Evolutionary conservation across 2,329 filamentous ascomycete species (phyloP).

Genomic region (Fusarium annulatum): DNA sequence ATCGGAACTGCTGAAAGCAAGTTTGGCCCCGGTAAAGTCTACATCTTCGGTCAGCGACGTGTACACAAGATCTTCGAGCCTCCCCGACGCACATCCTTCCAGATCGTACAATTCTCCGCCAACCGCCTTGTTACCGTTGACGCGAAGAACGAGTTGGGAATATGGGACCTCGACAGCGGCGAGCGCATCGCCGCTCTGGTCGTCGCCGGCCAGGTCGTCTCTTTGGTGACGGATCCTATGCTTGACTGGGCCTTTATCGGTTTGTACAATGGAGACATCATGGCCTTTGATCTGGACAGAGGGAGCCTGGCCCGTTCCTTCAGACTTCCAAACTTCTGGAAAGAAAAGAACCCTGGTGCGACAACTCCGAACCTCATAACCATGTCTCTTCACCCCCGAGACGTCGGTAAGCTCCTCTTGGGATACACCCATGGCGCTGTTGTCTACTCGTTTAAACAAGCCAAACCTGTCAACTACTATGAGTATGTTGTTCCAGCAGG

Average conservation of each 20-base stretch:
- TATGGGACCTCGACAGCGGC: conserved; percentile 83
- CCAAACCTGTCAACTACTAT: conserved; percentile 80
- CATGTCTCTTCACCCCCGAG: conserved; percentile 87
- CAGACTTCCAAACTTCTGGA: conserved; percentile 89
- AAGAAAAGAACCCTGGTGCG: conserved; percentile 74
- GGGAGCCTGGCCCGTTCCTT: conserved; percentile 77
- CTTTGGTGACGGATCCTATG: conserved; percentile 84
- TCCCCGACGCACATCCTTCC: conserved; percentile 78
- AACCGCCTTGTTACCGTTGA: conserved; percentile 89
- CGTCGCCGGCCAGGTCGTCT: conserved; percentile 79
- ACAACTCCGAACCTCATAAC: conserved; percentile 73
- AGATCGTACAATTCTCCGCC: conserved; percentile 83
- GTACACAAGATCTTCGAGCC: conserved; percentile 81
- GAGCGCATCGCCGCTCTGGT: conserved; percentile 75
- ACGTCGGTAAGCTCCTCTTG: conserved; percentile 90
- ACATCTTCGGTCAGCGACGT: conserved; percentile 85
- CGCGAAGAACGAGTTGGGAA: conserved; percentile 82
- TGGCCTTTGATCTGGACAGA: conserved; percentile 93
- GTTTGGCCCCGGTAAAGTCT: conserved; percentile 88
- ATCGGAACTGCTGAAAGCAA: conserved; percentile 90
- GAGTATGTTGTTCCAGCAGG: conserved; percentile 84
- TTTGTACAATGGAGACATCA: conserved; percentile 82
- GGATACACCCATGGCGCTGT: conserved; percentile 91
- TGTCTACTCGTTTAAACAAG: conserved; percentile 95
- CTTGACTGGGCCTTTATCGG: conserved; percentile 94